Percentiles rank a stretch among this genome's conserved stretches.
Conservation (phyloP, 164 flowering plant species). For the Berberis vulgaris region DNA sequence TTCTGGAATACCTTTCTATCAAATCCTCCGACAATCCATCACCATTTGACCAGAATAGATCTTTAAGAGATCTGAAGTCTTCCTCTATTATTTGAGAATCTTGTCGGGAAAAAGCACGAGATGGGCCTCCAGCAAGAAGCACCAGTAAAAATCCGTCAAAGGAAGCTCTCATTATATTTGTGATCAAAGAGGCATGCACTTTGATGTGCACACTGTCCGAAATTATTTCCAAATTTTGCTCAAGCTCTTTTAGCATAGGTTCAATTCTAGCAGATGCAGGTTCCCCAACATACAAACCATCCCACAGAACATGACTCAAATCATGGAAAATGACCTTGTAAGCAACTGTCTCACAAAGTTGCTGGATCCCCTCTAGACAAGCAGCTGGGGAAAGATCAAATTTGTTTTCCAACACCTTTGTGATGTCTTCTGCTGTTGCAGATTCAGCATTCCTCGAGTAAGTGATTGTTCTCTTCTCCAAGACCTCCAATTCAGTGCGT, state of each 20-base stretch:
- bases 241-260: conserved; percentile 62
- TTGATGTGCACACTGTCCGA: conserved; percentile 55
- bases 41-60: conserved; percentile 72
- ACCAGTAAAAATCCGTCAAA: conserved; percentile 78
- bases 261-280: conserved; percentile 58
- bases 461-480: conserved; percentile 40
- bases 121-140: conserved; percentile 82
- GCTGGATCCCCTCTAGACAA: conserved; percentile 69
- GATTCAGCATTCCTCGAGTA: conserved; percentile 41
- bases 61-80: conserved; percentile 58
- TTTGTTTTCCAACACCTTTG: conserved; percentile 31
- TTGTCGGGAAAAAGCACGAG: conserved; percentile 47
- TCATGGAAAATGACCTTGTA: conserved; percentile 68
- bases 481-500: conserved; percentile 45
- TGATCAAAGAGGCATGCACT: conserved; percentile 54
- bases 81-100: conserved; percentile 63
- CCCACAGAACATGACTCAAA: conserved; percentile 62
- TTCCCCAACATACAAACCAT: conserved; percentile 67
- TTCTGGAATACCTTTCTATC: conserved; percentile 52
- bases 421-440: conserved; percentile 20
- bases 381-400: conserved; percentile 58
- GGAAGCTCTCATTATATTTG: conserved; percentile 81
- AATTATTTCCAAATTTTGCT: conserved; percentile 44
- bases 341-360: conserved; percentile 66
- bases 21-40: conserved; percentile 83